These are phyloP conservation scores for Musa acuminata DNA, from an alignment of 176 grass and related monocot genomes.

Conservation along the genomic window DNA sequence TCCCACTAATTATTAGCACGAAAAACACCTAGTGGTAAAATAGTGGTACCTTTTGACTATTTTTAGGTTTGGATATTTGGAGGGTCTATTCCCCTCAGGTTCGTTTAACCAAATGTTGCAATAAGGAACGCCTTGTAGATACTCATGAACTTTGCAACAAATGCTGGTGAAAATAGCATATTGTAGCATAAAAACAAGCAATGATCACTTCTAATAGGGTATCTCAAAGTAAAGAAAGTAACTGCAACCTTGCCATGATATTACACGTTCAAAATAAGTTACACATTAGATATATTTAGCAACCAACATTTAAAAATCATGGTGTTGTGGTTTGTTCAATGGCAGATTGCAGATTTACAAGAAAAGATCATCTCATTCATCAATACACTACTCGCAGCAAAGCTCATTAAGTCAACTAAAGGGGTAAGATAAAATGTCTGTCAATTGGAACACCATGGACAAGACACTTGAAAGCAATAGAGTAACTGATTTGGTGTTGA, in stretches of 20 bases:
- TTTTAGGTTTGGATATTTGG: not conserved
- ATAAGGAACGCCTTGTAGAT: constrained; percentile 92
- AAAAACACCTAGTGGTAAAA: not conserved
- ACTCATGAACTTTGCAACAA: constrained; percentile 99
- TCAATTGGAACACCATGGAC: too few species aligned
- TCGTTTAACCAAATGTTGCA: constrained; percentile 68
- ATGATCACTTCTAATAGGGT: not conserved
- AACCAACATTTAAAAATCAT: not conserved
- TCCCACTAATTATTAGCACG: not conserved
- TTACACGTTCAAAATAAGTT: not conserved
- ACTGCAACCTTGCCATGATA: not conserved
- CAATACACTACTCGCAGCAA: too few species aligned
- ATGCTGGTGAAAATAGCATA: constrained; percentile 41
- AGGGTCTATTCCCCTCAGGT: not conserved
- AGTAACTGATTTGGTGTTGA: too few species aligned
- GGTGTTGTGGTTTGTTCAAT: too few species aligned
- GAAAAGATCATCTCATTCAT: too few species aligned
- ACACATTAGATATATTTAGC: not conserved
- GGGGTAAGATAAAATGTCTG: too few species aligned
- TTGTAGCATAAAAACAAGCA: not conserved
- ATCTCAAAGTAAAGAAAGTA: not conserved
- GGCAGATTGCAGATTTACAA: too few species aligned
- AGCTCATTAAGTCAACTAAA: too few species aligned
- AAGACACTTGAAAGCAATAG: too few species aligned
- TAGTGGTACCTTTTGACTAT: not conserved